These are phyloP conservation scores for Dothideomycetes sp. DNA, from an alignment of 2,329 filamentous ascomycete species.

Conservation along the genomic window DNA sequence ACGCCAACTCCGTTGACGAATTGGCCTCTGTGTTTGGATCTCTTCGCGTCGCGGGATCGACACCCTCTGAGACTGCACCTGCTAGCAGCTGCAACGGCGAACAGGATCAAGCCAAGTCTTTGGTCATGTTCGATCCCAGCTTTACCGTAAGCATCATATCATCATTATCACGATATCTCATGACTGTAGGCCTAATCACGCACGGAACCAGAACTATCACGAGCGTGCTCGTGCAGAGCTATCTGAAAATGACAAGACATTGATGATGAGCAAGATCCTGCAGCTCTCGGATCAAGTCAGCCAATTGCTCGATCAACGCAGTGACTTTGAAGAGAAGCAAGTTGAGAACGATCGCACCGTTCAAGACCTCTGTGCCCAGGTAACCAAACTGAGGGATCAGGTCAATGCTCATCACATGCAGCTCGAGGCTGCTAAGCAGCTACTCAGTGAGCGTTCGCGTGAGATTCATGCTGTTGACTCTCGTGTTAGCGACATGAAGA, in stretches of 20 bases:
- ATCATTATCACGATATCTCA: too few relatives aligned
- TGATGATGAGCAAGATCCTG: neutral
- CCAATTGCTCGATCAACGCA: neutral
- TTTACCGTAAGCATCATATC: too few relatives aligned
- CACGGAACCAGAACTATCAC: neutral
- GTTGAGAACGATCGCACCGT: neutral
- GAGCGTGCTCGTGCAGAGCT: constrained; percentile 4
- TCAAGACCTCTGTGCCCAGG: neutral
- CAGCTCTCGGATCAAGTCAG: neutral
- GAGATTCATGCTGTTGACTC: neutral
- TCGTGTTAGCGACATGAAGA: neutral
- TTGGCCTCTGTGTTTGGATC: too few relatives aligned
- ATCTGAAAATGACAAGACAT: neutral
- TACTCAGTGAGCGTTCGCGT: neutral
- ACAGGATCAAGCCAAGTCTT: too few relatives aligned
- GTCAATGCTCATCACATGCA: neutral
- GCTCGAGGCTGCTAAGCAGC: neutral
- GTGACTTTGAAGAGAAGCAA: neutral
- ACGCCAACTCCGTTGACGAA: too few relatives aligned
- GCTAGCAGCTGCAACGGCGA: too few relatives aligned
- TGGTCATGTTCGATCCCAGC: too few relatives aligned
- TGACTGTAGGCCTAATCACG: too few relatives aligned
- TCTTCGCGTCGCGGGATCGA: too few relatives aligned
- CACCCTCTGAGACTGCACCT: too few relatives aligned
- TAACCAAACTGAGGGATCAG: neutral